These are phyloP conservation scores for Penicillium sp. DNA, from an alignment of 2,329 filamentous ascomycete species.

Conservation along the genomic window DNA sequence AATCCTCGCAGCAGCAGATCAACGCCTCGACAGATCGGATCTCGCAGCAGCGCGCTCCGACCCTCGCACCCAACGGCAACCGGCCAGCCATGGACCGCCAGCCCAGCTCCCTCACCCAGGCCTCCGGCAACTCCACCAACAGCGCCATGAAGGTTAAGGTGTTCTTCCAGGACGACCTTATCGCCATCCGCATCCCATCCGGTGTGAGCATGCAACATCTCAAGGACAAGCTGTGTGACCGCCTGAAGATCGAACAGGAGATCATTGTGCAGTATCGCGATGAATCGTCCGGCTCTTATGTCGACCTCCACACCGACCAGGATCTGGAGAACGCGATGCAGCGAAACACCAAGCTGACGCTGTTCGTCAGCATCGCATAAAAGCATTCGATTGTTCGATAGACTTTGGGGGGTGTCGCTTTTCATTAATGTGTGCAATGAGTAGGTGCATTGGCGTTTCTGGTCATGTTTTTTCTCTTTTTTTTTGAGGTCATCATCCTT, in stretches of 20 bases:
- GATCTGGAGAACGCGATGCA: constrained; percentile 80
- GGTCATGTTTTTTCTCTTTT: constrained; percentile 7
- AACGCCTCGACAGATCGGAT: constrained; percentile 49
- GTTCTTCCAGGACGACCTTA: constrained; percentile 87
- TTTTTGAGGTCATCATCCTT: constrained; percentile 17
- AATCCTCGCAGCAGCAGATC: constrained; percentile 66
- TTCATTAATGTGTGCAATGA: constrained; percentile 17
- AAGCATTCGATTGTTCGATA: constrained; percentile 16
- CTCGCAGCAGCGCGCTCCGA: constrained; percentile 45
- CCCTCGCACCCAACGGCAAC: constrained; percentile 31
- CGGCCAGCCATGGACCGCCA: constrained; percentile 50
- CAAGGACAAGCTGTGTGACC: constrained; percentile 79
- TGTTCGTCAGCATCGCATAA: constrained; percentile 60
- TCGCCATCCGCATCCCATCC: constrained; percentile 83
- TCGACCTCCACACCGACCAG: constrained; percentile 73
- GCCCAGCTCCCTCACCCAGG: constrained; percentile 56
- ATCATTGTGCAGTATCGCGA: constrained; percentile 85
- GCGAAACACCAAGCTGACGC: constrained; percentile 82
- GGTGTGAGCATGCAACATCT: constrained; percentile 78
- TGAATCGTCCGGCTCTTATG: constrained; percentile 73
- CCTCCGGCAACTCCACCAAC: constrained; percentile 39
- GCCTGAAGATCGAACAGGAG: constrained; percentile 76
- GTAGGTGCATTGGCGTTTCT: constrained; percentile 30
- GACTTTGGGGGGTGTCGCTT: constrained; percentile 1
- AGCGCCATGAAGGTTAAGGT: constrained; percentile 88